A percentile compares a stretch with the other conserved stretches of the same genome.
Conservation (phyloP, 345 rosid species). For the Melaleuca alternifolia region DNA sequence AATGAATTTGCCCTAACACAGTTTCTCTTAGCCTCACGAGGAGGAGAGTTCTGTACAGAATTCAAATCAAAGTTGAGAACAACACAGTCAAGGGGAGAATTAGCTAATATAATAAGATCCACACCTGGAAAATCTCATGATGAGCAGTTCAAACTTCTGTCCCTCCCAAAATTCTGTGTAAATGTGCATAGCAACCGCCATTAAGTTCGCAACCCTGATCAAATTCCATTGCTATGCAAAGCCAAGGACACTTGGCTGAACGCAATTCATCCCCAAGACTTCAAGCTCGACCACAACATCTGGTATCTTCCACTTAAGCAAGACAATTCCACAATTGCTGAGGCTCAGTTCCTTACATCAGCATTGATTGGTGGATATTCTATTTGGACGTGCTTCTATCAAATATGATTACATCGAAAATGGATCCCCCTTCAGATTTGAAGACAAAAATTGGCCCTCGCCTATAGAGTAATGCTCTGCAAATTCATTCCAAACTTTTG, state of each 20-base stretch:
- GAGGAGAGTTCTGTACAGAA: background rate
- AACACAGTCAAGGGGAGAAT: background rate
- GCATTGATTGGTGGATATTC: fast-evolving
- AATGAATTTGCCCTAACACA: background rate
- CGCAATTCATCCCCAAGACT: background rate
- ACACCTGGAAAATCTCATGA: too few species aligned
- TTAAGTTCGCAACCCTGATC: background rate
- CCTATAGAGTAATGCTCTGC: too few species aligned
- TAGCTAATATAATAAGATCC: too few species aligned
- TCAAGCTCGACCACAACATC: background rate
- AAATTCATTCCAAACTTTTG: too few species aligned
- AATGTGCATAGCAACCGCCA: background rate
- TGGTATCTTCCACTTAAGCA: background rate
- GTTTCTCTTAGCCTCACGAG: background rate
- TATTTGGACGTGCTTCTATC: fast-evolving
- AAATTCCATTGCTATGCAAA: background rate
- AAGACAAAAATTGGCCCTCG: background rate
- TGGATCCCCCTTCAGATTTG: background rate
- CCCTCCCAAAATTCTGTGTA: fast-evolving
- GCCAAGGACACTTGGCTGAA: background rate
- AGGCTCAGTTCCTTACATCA: background rate
- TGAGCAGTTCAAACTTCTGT: background rate
- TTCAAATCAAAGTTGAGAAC: background rate
- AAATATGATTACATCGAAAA: background rate
- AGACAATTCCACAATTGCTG: background rate